These are phyloP conservation scores for Cladorrhinum sp. DNA, from an alignment of 2,329 filamentous ascomycete species.

Conservation along the genomic window DNA sequence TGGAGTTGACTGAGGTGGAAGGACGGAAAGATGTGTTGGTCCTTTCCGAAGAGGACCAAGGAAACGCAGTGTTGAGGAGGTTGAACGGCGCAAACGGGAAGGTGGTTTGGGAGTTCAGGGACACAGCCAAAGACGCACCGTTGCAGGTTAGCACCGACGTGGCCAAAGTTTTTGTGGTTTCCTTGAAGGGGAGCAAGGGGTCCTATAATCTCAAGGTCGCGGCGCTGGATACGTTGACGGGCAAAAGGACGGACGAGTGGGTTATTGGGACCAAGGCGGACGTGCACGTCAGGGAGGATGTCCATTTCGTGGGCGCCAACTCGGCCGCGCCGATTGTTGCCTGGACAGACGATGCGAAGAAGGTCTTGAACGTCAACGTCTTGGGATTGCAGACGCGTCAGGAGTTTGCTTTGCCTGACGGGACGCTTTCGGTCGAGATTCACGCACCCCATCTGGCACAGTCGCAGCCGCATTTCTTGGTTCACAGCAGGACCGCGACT, in stretches of 20 bases:
- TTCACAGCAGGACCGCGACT: constrained; percentile 69
- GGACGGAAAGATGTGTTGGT: constrained; percentile 67
- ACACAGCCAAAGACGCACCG: constrained; percentile 65
- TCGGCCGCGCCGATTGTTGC: constrained; percentile 71
- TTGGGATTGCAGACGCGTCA: constrained; percentile 59
- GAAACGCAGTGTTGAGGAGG: constrained; percentile 60
- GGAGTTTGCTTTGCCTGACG: constrained; percentile 49
- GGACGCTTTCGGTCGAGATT: constrained; percentile 55
- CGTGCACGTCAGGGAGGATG: constrained; percentile 59
- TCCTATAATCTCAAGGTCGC: constrained; percentile 76
- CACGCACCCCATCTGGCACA: constrained; percentile 72
- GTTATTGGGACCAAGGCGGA: constrained; percentile 72
- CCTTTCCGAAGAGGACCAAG: constrained; percentile 53
- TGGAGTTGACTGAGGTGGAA: constrained; percentile 62
- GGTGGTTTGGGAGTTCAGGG: constrained; percentile 74
- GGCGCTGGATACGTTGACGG: constrained; percentile 68
- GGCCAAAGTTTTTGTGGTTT: constrained; percentile 71
- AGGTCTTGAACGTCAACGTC: constrained; percentile 68
- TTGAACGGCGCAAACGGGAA: constrained; percentile 70
- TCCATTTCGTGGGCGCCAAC: constrained; percentile 73
- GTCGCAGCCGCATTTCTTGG: constrained; percentile 76
- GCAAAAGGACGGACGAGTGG: constrained; percentile 69
- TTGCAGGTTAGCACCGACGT: constrained; percentile 72
- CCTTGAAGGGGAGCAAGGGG: constrained; percentile 65
- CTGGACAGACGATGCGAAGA: constrained; percentile 64